These are phyloP conservation scores for Lactarius akahatsu DNA, from an alignment of 768 basidiomycete genomes.

Conservation along the genomic window DNA sequence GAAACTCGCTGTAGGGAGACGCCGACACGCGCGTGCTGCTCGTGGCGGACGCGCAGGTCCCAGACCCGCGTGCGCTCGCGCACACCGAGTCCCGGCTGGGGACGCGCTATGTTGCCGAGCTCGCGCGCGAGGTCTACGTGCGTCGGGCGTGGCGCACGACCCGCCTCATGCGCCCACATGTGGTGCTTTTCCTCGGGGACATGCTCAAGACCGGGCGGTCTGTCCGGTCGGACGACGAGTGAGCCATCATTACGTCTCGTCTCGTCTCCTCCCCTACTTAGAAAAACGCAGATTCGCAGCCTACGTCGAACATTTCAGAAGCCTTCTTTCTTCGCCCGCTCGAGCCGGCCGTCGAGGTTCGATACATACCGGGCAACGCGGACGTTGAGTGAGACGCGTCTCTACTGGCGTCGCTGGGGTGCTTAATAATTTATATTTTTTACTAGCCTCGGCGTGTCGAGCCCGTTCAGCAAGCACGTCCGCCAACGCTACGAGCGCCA, in stretches of 20 bases:
- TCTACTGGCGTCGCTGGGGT: too few relatives aligned
- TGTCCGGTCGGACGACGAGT: constrained; percentile 58
- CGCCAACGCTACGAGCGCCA: constrained; percentile 55
- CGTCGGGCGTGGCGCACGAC: constrained; percentile 80
- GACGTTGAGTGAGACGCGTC: constrained; percentile 66
- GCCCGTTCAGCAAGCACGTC: constrained; percentile 37
- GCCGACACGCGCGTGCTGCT: constrained; percentile 53
- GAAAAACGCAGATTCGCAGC: constrained; percentile 58
- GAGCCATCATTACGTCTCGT: not conserved
- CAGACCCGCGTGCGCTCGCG: constrained; percentile 42
- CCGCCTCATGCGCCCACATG: constrained; percentile 58
- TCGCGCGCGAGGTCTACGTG: constrained; percentile 76
- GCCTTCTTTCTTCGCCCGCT: constrained; percentile 59
- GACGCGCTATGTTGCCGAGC: constrained; percentile 44
- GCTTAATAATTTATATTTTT: too few relatives aligned
- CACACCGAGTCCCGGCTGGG: not conserved
- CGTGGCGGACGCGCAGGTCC: constrained; percentile 83
- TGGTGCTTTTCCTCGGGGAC: constrained; percentile 82
- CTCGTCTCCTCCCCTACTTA: too few relatives aligned
- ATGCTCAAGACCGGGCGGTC: constrained; percentile 86
- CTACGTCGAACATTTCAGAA: constrained; percentile 66
- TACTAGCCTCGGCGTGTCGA: constrained; percentile 22
- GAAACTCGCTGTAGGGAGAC: too few relatives aligned
- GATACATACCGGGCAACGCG: constrained; percentile 87
- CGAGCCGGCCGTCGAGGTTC: constrained; percentile 47